Evolutionary conservation across 1,284 basidiomycete genomes (phyloP).

Genomic region (Inonotus hispidus): DNA sequence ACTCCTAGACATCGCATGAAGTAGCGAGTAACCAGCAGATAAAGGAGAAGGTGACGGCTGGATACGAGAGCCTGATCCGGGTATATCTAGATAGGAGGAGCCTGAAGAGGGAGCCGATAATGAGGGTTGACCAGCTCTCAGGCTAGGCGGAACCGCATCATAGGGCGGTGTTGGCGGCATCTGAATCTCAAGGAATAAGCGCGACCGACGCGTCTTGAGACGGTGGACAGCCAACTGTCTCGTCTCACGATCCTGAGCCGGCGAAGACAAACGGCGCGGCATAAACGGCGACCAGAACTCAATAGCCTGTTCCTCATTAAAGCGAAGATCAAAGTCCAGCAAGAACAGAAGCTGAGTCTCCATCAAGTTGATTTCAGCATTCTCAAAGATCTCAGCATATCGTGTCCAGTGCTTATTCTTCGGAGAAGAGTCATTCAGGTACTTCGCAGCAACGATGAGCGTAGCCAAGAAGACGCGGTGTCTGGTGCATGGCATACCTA

Average conservation of each 20-base stretch:
- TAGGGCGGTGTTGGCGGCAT: conserved; percentile 37
- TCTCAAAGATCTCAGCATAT: conserved; percentile 74
- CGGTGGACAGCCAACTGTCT: conserved; percentile 53
- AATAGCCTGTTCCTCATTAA: conserved; percentile 74
- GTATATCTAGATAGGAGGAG: conserved; percentile 37
- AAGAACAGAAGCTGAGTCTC: conserved; percentile 90
- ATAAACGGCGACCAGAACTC: conserved; percentile 60
- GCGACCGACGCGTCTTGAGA: conserved; percentile 52
- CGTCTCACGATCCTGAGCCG: conserved; percentile 32
- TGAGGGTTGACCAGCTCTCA: conserved; percentile 28
- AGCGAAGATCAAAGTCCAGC: conserved; percentile 85
- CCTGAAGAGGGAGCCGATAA: background rate
- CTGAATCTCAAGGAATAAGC: conserved; percentile 41
- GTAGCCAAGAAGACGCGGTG: conserved; percentile 95
- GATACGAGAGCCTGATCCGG: conserved; percentile 29
- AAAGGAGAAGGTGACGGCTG: conserved; percentile 22
- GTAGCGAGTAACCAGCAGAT: conserved; percentile 8
- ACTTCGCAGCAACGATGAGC: conserved; percentile 95
- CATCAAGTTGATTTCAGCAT: conserved; percentile 89
- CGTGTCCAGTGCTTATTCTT: conserved; percentile 93
- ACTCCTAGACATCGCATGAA: conserved; percentile 10
- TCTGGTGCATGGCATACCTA: conserved; percentile 86
- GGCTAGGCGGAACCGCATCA: conserved; percentile 25
- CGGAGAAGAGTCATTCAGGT: conserved; percentile 93
- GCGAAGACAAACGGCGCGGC: conserved; percentile 27